Base-by-base conservation (phyloP, 805 yeast species). In the Metschnikowia gelsemii region DNA sequence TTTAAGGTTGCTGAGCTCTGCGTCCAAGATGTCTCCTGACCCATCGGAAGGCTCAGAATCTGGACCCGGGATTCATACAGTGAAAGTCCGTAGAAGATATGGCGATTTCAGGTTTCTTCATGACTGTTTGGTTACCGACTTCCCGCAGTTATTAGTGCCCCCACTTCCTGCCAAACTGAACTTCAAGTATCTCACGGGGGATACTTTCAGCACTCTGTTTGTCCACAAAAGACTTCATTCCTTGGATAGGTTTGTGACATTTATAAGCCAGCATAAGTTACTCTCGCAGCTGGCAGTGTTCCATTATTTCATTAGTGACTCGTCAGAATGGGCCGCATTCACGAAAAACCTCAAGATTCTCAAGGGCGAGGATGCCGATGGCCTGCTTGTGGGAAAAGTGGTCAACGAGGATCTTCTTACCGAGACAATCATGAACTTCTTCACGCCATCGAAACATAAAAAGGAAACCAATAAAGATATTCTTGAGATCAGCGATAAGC, bases 101-200 rank as follows among this genome's bases (percentile, higher is more conserved):
- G 85, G 91, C 4, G 98, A 93, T 62, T 87, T 91, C 61, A 76
- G 84, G 43, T 79, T 83, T 50, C 72, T 91, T 17, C 86, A 83
- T 62, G 85, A 83, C 46, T 81, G 87, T 42, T 68, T 91, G 40
- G 61, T 73, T 37, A 82, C 79, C 51, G 96, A 90, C 58, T 85
- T 72, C 58, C 96, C 97, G 0, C 85, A 93, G 3, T 73, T 87
- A 45, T 78, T 93, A 11, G 79, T 91, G 0, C 99, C 99, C 1
- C 97, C 98, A 11, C 71, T 91, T 40, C 99, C 99, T 0, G 95
- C 91, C 47, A 90, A 89, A 62, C 87, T 86, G 66, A 78, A 95
- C 46, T 71, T 91, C 53, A 96, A 91, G 60, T 91, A 93, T 63
- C 74, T 91, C 38, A 89, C 95, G 27, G 98, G 99, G 8, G 97